Evolutionary conservation across 148 eudicot genomes (phyloP).

Genomic region (Silene latifolia): DNA sequence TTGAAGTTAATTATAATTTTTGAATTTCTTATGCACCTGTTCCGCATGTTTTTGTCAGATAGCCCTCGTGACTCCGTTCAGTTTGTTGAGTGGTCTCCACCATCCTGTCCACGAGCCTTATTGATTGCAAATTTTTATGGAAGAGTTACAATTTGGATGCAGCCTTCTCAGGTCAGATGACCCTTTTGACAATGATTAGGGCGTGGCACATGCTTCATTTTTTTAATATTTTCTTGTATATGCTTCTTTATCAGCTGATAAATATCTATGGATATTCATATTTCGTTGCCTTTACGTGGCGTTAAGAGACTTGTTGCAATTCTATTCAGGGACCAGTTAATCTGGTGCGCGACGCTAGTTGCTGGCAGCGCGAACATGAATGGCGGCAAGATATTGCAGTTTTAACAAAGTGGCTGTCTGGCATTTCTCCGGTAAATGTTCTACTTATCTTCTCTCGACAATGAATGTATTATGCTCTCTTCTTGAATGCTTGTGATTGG

Average conservation of each 20-base stretch:
- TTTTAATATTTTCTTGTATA: neutral
- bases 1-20: neutral
- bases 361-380: constrained; percentile 95
- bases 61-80: constrained; percentile 98
- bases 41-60: constrained; percentile 40
- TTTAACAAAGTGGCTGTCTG: constrained; percentile 97
- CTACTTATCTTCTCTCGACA: constrained; percentile 16
- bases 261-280: neutral
- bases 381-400: constrained; percentile 99
- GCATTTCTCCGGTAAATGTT: constrained; percentile 73
- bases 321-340: constrained; percentile 66
- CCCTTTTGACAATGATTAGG: neutral
- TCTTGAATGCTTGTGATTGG: neutral
- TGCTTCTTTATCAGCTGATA: neutral
- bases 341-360: constrained; percentile 82
- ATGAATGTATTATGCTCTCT: constrained; percentile 2
- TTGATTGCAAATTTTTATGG: constrained; percentile 92
- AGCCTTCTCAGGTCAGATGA: constrained; percentile 69
- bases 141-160: constrained; percentile 89
- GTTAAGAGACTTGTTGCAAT: constrained; percentile 7
- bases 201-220: neutral
- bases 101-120: constrained; percentile 86
- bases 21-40: neutral
- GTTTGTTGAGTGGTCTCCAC: constrained; percentile 97
- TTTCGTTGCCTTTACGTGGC: neutral